These are phyloP conservation scores for Porphyrellus sp. DNA, from an alignment of 1,284 basidiomycete species.

Conservation along the genomic window DNA sequence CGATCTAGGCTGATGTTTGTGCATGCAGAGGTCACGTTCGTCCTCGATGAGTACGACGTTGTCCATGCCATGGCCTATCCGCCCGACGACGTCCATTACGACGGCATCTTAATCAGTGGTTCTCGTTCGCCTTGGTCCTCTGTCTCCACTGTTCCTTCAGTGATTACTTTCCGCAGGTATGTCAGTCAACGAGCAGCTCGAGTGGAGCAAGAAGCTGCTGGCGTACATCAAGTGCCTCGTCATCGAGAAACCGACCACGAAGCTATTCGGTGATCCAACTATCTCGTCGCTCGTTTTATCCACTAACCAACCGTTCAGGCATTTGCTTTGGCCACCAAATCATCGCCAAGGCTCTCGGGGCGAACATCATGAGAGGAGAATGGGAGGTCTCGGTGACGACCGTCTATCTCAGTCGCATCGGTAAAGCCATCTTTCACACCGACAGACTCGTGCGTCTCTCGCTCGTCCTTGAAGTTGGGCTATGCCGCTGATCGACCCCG, in stretches of 20 bases:
- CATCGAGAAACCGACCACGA: constrained; percentile 49
- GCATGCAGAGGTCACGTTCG: constrained; percentile 30
- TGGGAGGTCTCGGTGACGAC: constrained; percentile 76
- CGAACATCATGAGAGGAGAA: constrained; percentile 50
- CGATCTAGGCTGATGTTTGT: background rate
- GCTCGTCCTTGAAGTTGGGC: background rate
- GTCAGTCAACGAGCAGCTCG: constrained; percentile 62
- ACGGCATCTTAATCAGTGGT: constrained; percentile 63
- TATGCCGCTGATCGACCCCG: background rate
- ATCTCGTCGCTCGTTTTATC: background rate
- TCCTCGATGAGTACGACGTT: constrained; percentile 56
- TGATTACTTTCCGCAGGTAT: constrained; percentile 39
- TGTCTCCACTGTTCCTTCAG: background rate
- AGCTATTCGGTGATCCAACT: constrained; percentile 53
- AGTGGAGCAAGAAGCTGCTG: constrained; percentile 71
- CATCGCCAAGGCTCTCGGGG: constrained; percentile 66
- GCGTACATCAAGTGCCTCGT: constrained; percentile 50
- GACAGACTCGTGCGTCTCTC: constrained; percentile 26
- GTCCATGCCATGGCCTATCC: constrained; percentile 52
- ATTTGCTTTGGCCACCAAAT: constrained; percentile 92
- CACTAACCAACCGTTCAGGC: constrained; percentile 44
- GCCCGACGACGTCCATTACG: constrained; percentile 45
- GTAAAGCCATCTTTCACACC: constrained; percentile 59
- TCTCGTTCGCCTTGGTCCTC: constrained; percentile 46
- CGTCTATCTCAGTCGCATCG: constrained; percentile 61